phyloP scores from a whole-genome alignment of 805 yeast species.

The Candida nitratophila region DNA sequence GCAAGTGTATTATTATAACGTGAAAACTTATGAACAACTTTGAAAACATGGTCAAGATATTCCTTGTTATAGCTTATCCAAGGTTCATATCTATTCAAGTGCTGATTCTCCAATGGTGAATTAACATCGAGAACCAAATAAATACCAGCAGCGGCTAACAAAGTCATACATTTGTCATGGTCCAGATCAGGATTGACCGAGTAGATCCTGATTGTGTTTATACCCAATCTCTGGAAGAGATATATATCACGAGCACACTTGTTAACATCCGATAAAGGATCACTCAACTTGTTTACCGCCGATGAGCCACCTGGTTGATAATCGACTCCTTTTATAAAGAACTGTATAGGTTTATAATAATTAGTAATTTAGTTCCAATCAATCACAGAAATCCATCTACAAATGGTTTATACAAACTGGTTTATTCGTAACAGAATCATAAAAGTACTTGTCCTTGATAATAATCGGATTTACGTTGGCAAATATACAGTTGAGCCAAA shows the following conservation, averaged over 20 bases:
- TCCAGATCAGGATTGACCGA: conserved; percentile 75
- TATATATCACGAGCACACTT: conserved; percentile 76
- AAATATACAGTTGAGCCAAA: background rate
- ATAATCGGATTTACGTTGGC: conserved; percentile 48
- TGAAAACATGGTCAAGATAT: conserved; percentile 71
- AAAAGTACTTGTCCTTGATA: conserved; percentile 63
- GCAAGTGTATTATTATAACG: conserved; percentile 84
- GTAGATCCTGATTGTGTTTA: conserved; percentile 83
- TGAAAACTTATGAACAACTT: conserved; percentile 74
- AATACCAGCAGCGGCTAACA: conserved; percentile 89
- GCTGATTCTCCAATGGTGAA: conserved; percentile 73
- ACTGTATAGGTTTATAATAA: conserved; percentile 28
- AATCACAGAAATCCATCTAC: background rate
- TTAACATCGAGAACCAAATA: conserved; percentile 87
- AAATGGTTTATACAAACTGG: conserved; percentile 41
- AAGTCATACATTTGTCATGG: conserved; percentile 87
- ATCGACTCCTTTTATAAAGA: conserved; percentile 81
- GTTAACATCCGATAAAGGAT: conserved; percentile 70
- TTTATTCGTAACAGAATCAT: conserved; percentile 64
- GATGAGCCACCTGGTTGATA: conserved; percentile 96
- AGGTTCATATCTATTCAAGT: conserved; percentile 85
- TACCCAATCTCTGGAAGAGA: conserved; percentile 75
- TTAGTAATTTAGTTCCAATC: background rate
- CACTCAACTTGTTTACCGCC: conserved; percentile 46
- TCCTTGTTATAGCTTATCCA: conserved; percentile 74